Evolutionary conservation across 768 basidiomycete genomes (phyloP).

Genomic region (Termitomyces sp.): DNA sequence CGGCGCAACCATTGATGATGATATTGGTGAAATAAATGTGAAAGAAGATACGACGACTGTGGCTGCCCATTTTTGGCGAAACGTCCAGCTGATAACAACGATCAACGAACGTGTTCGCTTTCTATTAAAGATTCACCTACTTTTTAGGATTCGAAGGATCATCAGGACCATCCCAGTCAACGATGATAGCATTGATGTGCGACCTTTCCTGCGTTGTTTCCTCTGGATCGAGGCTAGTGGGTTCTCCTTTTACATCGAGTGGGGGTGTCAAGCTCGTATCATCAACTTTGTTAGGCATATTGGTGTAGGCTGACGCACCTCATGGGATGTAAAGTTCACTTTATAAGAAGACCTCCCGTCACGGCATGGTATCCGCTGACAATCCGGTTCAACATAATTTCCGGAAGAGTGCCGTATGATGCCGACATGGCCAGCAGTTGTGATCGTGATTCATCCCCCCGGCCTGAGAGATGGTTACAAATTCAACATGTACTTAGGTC

Average conservation of each 20-base stretch:
- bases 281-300: conserved; percentile 5
- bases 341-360: background rate
- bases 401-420: background rate
- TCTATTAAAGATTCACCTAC: conserved; percentile 20
- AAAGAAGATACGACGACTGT: conserved; percentile 62
- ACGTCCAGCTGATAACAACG: conserved; percentile 43
- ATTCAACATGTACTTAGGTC: too few relatives aligned
- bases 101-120: background rate
- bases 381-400: background rate
- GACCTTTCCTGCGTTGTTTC: background rate
- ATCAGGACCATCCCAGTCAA: conserved; percentile 61
- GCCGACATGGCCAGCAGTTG: background rate
- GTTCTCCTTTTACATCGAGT: background rate
- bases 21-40: conserved; percentile 64
- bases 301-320: background rate
- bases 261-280: conserved; percentile 1
- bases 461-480: too few relatives aligned
- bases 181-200: conserved; percentile 24
- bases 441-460: too few relatives aligned
- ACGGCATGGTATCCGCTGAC: background rate
- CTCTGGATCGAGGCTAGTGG: background rate
- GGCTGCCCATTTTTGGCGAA: conserved; percentile 56
- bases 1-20: conserved; percentile 74
- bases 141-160: conserved; percentile 59
- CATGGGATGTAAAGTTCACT: background rate